Conservation (phyloP, 495 filamentous ascomycete genomes). For the Talaromyces nanjingensis region DNA sequence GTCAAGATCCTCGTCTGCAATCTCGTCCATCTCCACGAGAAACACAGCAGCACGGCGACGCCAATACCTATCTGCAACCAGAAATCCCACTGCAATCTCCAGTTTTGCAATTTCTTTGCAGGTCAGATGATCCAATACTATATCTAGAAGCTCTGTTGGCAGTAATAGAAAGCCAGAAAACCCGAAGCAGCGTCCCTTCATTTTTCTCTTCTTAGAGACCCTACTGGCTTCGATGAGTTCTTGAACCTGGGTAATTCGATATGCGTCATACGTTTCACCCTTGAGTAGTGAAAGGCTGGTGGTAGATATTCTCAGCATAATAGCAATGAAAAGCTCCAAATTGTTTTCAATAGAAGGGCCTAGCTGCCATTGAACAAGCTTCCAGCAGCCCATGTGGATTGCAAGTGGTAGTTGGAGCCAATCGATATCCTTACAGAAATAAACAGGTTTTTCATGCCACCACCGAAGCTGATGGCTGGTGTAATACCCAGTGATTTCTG, state of each 20-base stretch:
- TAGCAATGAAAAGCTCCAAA: neutral
- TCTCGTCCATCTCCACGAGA: slow-evolving; percentile 7
- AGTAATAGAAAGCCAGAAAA: neutral
- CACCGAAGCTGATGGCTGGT: no score
- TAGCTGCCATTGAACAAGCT: slow-evolving; percentile 5
- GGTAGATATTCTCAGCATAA: neutral
- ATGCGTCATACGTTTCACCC: neutral
- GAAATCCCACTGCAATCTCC: neutral
- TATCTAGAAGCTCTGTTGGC: neutral
- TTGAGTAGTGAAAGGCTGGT: neutral
- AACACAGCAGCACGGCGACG: neutral
- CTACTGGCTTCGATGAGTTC: neutral
- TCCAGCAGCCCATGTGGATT: slow-evolving; percentile 8
- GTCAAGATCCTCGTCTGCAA: neutral
- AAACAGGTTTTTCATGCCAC: no score
- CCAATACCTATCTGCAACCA: slow-evolving; percentile 1
- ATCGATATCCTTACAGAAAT: neutral
- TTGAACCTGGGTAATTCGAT: neutral
- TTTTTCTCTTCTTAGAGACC: neutral
- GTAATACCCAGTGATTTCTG: no score
- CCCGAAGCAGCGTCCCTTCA: neutral
- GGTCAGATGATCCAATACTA: neutral
- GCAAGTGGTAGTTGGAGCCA: neutral
- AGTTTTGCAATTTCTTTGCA: neutral
- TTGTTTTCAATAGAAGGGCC: neutral